Conservation (phyloP, 106 monocot genomes). For the Iris macrosiphon region DNA sequence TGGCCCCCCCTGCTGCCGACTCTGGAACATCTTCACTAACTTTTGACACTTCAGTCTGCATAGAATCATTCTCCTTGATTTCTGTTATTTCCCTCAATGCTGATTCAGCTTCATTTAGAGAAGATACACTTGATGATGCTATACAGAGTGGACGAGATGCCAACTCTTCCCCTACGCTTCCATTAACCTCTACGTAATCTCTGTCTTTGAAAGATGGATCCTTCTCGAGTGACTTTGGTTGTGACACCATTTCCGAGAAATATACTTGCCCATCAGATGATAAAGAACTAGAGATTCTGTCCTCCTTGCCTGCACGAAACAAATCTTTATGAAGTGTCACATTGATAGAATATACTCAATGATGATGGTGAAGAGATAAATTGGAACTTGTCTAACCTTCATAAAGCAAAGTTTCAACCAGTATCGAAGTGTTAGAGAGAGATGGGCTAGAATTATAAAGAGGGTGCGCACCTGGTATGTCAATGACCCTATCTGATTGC, state of each 20-base stretch:
- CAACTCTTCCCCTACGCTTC: slow-evolving; percentile 3
- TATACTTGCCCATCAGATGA: slow-evolving; percentile 18
- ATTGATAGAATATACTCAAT: neutral
- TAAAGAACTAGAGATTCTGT: slow-evolving; percentile 13
- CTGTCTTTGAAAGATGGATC: neutral
- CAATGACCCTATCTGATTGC: neutral
- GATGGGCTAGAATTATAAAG: slow-evolving; percentile 40
- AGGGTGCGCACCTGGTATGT: neutral
- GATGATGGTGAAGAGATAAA: neutral
- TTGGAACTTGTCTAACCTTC: slow-evolving; percentile 1
- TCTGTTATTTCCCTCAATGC: slow-evolving; percentile 13
- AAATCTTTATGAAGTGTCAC: neutral
- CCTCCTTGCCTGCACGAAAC: slow-evolving; percentile 16
- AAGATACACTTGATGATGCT: slow-evolving; percentile 21
- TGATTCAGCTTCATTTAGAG: slow-evolving; percentile 27
- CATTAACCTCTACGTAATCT: neutral
- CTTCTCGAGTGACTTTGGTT: slow-evolving; percentile 6
- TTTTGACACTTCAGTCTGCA: slow-evolving; percentile 5
- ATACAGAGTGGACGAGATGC: slow-evolving; percentile 6
- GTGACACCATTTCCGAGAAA: slow-evolving; percentile 14
- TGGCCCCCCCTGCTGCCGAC: neutral
- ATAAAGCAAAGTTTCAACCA: slow-evolving; percentile 14
- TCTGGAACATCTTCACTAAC: neutral
- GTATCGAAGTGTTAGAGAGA: slow-evolving; percentile 5
- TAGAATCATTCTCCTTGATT: slow-evolving; percentile 22